These are phyloP conservation scores for Colletotrichum cordylinicola DNA, from an alignment of 2,329 filamentous ascomycete genomes.

Conservation along the genomic window DNA sequence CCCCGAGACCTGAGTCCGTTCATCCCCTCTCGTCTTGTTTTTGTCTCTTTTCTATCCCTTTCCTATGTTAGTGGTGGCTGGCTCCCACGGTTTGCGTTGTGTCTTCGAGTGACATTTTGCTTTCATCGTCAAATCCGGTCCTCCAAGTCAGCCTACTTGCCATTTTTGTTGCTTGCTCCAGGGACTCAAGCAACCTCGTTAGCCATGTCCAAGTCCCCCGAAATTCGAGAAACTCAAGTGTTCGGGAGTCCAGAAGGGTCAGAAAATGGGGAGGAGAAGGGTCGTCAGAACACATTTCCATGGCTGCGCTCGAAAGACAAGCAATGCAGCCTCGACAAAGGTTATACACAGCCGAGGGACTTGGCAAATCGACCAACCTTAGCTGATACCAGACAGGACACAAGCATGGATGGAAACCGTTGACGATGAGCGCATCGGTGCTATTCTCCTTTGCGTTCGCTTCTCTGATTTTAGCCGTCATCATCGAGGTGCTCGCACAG, in stretches of 20 bases:
- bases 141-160: neutral
- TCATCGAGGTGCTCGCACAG: slow-evolving; percentile 50
- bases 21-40: neutral
- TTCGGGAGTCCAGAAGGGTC: neutral
- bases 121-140: too few species aligned
- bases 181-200: neutral
- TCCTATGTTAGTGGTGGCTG: neutral
- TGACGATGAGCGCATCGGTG: slow-evolving; percentile 39
- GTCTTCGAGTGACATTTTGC: neutral
- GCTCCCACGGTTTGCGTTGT: neutral
- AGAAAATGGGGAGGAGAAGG: neutral
- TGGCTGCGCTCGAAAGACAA: neutral
- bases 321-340: slow-evolving; percentile 2
- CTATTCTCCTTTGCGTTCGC: slow-evolving; percentile 39
- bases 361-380: neutral
- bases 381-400: neutral
- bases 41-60: neutral
- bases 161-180: neutral
- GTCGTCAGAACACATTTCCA: neutral
- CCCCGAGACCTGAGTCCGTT: neutral
- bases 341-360: neutral
- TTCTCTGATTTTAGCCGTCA: slow-evolving; percentile 43
- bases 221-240: neutral
- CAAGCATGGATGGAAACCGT: slow-evolving; percentile 40
- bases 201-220: neutral